Evolutionary conservation across 2,329 filamentous ascomycete species (phyloP), one percentile per base, ranked within the genome.

Genomic region (Pseudodiploospora longispora): DNA sequence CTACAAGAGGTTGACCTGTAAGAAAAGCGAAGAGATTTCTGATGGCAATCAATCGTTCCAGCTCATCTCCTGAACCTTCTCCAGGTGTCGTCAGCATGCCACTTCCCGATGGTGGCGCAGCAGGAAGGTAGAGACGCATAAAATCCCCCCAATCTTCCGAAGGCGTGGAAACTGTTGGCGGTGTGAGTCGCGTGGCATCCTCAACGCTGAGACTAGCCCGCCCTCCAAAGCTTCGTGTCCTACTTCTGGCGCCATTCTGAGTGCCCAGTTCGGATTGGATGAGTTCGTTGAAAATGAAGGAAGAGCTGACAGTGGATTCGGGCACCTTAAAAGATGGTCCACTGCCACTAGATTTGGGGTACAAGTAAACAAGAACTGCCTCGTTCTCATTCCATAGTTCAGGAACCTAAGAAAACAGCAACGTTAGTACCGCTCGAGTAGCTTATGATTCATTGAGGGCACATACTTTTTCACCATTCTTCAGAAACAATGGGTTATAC

Each of bases 21-120:
- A 85, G 61, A 50, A 85, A 80, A 5, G 81, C 81, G 50, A 85
- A 84, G 35, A 85, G 58, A 52, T 85, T 85, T 41, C 81, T 71
- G 28, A 80, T 71, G 4, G 73, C 74, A 33, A 84, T 66, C 9
- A 83, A 59, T 3, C 71, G 69, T 41, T 82, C 76, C 32, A 78
- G 56, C 38, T 78, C 72, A 27, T 55, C 54, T 12, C 53, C 54
- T 6, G 59, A 55, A 10, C 51, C 59, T 31, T 53, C 64, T n/a
- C 52, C 64, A 30, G 54, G 67, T 42, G 51, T 55, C 41, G 53
- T 49, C 12, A 64, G 47, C 41, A 68, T 63, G 8, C 58, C 64
- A 2, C 60, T 59, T 3, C 57, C 58, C 29, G 62, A 56, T 46
- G 66, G 62, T 38, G 66, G 68, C 9, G 62, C 59, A 1, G 67